A percentile compares a stretch with the other conserved stretches of the same genome.
Conservation (phyloP, 1,284 basidiomycete species). For the Moesziomyces antarcticus region DNA sequence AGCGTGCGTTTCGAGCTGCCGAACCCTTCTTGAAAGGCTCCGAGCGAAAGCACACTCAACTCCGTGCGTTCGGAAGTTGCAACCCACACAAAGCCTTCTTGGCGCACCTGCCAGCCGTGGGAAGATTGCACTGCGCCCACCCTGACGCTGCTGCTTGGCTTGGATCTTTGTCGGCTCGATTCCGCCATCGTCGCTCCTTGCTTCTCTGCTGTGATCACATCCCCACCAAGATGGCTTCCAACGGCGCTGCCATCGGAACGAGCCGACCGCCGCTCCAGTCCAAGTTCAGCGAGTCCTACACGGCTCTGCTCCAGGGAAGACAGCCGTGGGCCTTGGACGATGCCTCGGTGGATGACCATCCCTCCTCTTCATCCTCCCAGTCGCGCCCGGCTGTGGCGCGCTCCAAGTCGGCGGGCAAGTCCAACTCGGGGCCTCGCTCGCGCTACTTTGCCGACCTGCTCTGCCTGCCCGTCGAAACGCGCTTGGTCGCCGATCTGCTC, state of each 20-base stretch:
- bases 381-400: constrained; percentile 22
- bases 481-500: constrained; percentile 46
- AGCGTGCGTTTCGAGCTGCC: no score
- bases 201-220: not conserved
- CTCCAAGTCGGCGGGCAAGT: constrained; percentile 52
- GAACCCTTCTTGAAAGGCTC: no score
- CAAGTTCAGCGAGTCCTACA: constrained; percentile 58
- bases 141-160: not conserved
- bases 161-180: not conserved
- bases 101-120: no score
- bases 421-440: constrained; percentile 56
- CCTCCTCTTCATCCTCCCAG: constrained; percentile 11
- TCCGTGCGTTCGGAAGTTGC: not conserved
- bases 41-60: no score
- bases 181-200: not conserved
- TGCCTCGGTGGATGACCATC: not conserved
- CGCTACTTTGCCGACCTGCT: constrained; percentile 61
- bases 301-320: constrained; percentile 52
- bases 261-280: constrained; percentile 44
- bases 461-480: constrained; percentile 56
- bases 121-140: not conserved
- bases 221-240: not conserved
- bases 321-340: constrained; percentile 50
- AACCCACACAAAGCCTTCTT: not conserved
- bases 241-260: constrained; percentile 14